Evolutionary conservation across 2,329 filamentous ascomycete genomes (phyloP).

Genomic region (Venturia nashicola): DNA sequence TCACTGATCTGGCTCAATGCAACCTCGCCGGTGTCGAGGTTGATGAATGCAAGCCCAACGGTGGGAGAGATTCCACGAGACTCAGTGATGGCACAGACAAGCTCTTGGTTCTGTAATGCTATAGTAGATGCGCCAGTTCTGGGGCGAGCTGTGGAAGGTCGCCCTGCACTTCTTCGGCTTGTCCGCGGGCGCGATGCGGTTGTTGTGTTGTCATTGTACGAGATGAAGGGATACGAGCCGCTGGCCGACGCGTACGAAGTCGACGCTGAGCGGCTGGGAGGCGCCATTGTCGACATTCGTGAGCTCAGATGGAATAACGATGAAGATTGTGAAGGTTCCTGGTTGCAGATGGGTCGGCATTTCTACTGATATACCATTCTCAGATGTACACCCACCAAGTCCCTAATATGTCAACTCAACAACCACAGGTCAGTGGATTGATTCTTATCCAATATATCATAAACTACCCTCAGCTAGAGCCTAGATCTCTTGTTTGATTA

Average conservation of each 20-base stretch:
- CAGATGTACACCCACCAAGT: too few species aligned
- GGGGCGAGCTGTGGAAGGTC: slow-evolving; percentile 35
- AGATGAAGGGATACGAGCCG: slow-evolving; percentile 11
- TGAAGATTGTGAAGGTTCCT: background rate
- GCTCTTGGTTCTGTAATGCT: slow-evolving; percentile 49
- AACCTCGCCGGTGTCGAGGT: slow-evolving; percentile 72
- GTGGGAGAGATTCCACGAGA: slow-evolving; percentile 76
- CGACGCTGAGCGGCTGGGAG: slow-evolving; percentile 7
- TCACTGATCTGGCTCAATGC: slow-evolving; percentile 86
- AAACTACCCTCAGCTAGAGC: too few species aligned
- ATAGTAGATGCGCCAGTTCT: slow-evolving; percentile 45
- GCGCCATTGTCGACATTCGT: background rate
- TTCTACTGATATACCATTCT: too few species aligned
- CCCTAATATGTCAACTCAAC: too few species aligned
- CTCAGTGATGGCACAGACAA: slow-evolving; percentile 82
- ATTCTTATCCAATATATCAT: too few species aligned
- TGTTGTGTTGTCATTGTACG: slow-evolving; percentile 23
- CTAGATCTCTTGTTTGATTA: too few species aligned
- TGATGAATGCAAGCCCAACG: slow-evolving; percentile 77
- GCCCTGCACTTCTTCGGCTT: slow-evolving; percentile 19
- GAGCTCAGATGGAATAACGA: background rate
- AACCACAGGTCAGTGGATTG: too few species aligned
- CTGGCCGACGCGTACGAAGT: slow-evolving; percentile 16
- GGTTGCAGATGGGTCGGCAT: background rate
- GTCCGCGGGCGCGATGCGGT: slow-evolving; percentile 21